Evolutionary conservation across 2,329 filamentous ascomycete genomes (phyloP), one percentile per base, ranked within the genome.

Genomic region (Metarhizium sp.): DNA sequence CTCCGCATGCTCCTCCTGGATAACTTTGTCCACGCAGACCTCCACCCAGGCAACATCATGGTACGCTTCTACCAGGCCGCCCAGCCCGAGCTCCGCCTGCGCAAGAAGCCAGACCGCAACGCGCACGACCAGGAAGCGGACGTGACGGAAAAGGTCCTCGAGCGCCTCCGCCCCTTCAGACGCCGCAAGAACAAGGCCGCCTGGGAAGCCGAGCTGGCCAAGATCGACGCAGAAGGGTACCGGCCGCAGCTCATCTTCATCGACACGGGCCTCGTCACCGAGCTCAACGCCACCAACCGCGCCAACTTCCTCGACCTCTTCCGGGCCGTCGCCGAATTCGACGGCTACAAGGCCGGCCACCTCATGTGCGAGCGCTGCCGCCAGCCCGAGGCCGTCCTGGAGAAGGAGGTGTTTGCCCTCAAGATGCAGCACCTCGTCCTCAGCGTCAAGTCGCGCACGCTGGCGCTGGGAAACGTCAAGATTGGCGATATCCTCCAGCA

Each of bases 21-120:
- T 70, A 99, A 99, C 69, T 99, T 99, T 69, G 86, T 96, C 30
- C 94, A 99, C 67, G 92, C 94, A 5, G 94, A 99, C 67, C 75
- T 99, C 34, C 94, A 99, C 67, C 94, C 94, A 0, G 94, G 94
- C 30, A 99, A 99, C 69, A 97, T 99, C 72, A 97, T 99, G 92
- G 92, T 99, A 50, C 90, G 95, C 59, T 99, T 99, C 75, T 96
- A 97, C 72, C 85, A 92, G 64, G 85, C 92, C 0, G 83, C 85
- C 14, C 80, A 86, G 58, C 81, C 92, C 0, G 82, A 87, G 51
- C 74, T 95, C 1, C 67, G 64, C 4, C 55, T 70, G 13, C 62
- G 64, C 50, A 47, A 25, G 46, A 53, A 64, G 61, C 34, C 61
- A 63, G 47, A 57, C 46, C 25, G 52, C 18, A 45, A 30, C 71